Base-by-base conservation (phyloP, 441 rosid genomes). In the Raphanus hybrid region DNA sequence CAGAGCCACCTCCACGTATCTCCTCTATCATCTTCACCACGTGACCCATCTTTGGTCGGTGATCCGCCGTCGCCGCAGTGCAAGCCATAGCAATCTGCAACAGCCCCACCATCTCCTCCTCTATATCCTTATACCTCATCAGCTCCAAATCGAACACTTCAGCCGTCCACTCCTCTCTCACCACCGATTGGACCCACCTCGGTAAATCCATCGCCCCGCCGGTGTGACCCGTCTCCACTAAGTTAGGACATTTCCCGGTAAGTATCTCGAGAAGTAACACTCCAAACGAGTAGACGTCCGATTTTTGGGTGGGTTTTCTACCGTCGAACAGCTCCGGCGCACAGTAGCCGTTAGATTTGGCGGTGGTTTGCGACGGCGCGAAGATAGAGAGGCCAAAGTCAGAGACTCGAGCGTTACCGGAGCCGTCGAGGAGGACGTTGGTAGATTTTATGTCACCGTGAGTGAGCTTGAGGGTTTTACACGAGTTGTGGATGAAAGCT, bases 131-230 rank as follows among this genome's bases (percentile, higher is more conserved):
- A 72, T 88, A 88, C 89, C 92, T 86, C 92, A 90, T 88, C 67
- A 90, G 70, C 88, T 90, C 94, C 75, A 88, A 29, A 81, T 90
- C 94, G 16, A 90, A 90, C 54, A 90, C 92, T 77, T 89, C 91
- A 4, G 93, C 93, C 16, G 93, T 89, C 93, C 93, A 89, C 75
- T 87, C 91, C 74, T 90, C 94, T 67, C 91, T 86, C 71, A 90
- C 94, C 67, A 90, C 94, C 0, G 91, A 88, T 72, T 87, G 88
- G 8, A 90, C 94, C 94, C 92, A 90, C 80, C 84, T 75, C 0
- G 92, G 94, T 76, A 88, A 67, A 67, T 88, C 94, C 57, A 86
- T 74, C 2, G 69, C 82, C 7, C 86, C 85, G 0, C 77, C 27
- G 3, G 80, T 85, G 34, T 87, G 86, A 61, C 86, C 85, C 0